Conservation (phyloP, 176 grass and related monocot genomes). For the Leersia perrieri region DNA sequence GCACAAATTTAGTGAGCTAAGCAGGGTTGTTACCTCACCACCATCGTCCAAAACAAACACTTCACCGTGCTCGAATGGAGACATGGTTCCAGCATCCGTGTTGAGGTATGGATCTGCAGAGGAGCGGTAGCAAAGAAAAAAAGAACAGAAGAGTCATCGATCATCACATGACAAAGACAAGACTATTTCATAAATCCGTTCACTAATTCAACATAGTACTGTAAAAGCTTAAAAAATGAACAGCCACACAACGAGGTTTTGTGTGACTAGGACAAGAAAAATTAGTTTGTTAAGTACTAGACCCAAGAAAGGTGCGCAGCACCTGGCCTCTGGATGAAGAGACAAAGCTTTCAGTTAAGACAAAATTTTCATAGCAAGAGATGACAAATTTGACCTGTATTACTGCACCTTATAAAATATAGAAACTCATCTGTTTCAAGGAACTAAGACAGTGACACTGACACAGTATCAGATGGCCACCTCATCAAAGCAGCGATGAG, state of each 20-base stretch:
- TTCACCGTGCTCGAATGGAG: slow-evolving; percentile 94
- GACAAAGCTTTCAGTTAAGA: slow-evolving; percentile 20
- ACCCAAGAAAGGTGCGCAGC: slow-evolving; percentile 34
- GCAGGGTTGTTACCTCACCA: slow-evolving; percentile 70
- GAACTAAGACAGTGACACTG: slow-evolving; percentile 41
- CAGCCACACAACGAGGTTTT: slow-evolving; percentile 6
- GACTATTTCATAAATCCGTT: not conserved
- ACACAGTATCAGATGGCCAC: slow-evolving; percentile 32
- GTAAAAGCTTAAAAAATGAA: not conserved
- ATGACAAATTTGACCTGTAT: slow-evolving; percentile 56
- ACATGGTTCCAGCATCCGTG: slow-evolving; percentile 98
- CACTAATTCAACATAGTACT: not conserved
- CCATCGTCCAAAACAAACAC: slow-evolving; percentile 98
- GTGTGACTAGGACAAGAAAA: slow-evolving; percentile 25
- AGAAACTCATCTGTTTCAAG: slow-evolving; percentile 42
- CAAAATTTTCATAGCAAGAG: slow-evolving; percentile 30
- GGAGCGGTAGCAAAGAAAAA: slow-evolving; percentile 2
- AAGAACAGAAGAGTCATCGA: not conserved
- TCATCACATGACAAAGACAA: not conserved
- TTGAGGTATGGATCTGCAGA: slow-evolving; percentile 97
- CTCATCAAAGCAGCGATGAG: not conserved
- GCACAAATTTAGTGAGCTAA: not conserved
- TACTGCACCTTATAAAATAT: slow-evolving; percentile 27
- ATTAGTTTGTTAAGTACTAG: slow-evolving; percentile 3
- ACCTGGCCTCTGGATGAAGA: slow-evolving; percentile 27